Evolutionary conservation across 441 rosid genomes (phyloP), one percentile per base, ranked within the genome.

Genomic region (Adansonia grandidieri): DNA sequence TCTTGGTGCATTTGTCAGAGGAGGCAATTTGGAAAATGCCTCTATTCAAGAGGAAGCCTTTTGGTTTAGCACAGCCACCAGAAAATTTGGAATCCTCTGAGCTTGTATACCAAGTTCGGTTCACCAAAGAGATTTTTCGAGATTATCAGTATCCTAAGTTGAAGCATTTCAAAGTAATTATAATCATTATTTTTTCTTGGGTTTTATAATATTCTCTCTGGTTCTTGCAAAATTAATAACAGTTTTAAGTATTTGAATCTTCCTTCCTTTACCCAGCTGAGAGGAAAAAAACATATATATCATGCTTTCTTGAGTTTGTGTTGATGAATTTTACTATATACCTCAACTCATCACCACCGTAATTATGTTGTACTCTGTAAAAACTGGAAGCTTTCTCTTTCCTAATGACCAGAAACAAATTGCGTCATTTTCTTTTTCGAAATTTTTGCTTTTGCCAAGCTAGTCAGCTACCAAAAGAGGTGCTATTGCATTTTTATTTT

Each of bases 51-150:
- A 91, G 91, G 86, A 97, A 84, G 85, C 83, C 95, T 51, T 89
- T 92, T 81, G 70, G 82, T 78, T 85, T 92, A 81, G 78, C 79
- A 81, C 94, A 92, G 78, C 88, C 89, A 11, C 94, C 96, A 24
- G 78, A 82, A 54, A 84, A 88, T 84, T 91, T 95, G 92, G 89
- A 92, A 60, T 91, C 97, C 71, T 57, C 84, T 3, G 94, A 93
- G 53, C 91, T 84, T 74, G 93, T 96, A 61, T 92, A 90, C 89
- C 99, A 92, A 94, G 88, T 96, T 82, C 95, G 97, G n/a, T 92
- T 94, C 82, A 96, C 99, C 4, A 96, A 94, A 82, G 99, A 96
- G 89, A 91, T 96, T 51, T 94, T 93, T 78, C 87, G 83, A 47
- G 88, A 88, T 82, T 97, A 97, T 82, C 89, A 78, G 98, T 97